Conservation (phyloP, 225 moss, liverwort and hornwort genomes). For the Bryoerythrophyllum caledonicum region DNA sequence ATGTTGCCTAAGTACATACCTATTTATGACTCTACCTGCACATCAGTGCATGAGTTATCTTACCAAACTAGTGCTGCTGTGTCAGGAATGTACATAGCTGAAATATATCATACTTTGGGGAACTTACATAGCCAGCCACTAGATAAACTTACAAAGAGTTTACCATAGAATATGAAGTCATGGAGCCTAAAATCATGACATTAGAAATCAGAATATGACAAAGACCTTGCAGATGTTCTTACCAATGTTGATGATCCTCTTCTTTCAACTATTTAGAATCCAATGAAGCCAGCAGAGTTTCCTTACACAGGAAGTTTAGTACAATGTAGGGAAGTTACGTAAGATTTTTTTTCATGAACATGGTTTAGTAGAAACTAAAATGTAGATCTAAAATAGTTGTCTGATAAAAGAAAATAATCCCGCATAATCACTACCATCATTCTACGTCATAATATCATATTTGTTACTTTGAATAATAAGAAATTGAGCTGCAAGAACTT, state of each 20-base stretch:
- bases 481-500: background rate
- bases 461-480: background rate
- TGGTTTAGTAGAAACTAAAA: background rate
- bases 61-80: background rate
- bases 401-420: constrained; percentile 30
- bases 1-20: background rate
- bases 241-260: background rate
- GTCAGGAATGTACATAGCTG: background rate
- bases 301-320: constrained; percentile 23
- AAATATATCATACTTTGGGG: background rate
- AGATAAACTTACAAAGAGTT: background rate
- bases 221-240: background rate
- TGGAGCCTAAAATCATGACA: too few species aligned
- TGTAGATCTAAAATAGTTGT: background rate
- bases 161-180: too few species aligned
- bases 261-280: background rate
- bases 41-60: too few species aligned
- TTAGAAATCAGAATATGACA: too few species aligned
- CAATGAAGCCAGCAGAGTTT: background rate
- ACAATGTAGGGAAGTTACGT: constrained; percentile 9
- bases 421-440: constrained; percentile 42
- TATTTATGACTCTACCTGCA: background rate
- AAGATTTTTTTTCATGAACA: constrained; percentile 20
- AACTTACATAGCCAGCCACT: background rate
- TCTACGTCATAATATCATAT: constrained; percentile 17